Conservation (phyloP, 768 basidiomycete species). For the Saitozyma podzolica region DNA sequence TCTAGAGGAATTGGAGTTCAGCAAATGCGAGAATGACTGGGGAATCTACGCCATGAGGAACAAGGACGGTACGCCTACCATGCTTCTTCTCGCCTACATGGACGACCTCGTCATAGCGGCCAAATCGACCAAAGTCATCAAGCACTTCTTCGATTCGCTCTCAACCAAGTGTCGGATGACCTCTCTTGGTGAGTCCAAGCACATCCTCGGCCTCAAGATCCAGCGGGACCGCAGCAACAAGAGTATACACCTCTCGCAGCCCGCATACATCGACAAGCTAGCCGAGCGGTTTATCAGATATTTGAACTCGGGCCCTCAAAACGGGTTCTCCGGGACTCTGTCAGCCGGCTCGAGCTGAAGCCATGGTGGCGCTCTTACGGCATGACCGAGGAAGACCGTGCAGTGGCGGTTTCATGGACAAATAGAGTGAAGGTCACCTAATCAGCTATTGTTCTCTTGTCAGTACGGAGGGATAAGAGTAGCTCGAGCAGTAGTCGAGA, state of each 20-base stretch:
- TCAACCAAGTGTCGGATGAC: constrained; percentile 14
- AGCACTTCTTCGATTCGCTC: constrained; percentile 8
- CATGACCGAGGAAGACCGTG: too few species aligned
- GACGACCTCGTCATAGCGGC: constrained; percentile 26
- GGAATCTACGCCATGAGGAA: constrained; percentile 16
- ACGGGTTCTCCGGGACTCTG: too few species aligned
- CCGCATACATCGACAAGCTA: constrained; percentile 16
- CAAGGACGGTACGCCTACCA: not conserved
- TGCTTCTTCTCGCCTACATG: constrained; percentile 21
- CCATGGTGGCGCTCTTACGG: too few species aligned
- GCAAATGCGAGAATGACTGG: constrained; percentile 24
- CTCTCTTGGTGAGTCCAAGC: constrained; percentile 12
- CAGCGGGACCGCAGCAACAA: constrained; percentile 4
- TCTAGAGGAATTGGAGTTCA: constrained; percentile 19
- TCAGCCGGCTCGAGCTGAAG: too few species aligned
- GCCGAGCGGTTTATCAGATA: too few species aligned
- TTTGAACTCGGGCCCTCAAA: too few species aligned
- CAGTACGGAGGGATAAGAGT: too few species aligned
- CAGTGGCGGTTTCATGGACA: too few species aligned
- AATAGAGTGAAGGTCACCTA: too few species aligned
- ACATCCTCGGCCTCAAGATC: constrained; percentile 22
- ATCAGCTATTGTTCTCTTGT: too few species aligned
- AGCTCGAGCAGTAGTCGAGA: too few species aligned
- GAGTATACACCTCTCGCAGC: constrained; percentile 12
- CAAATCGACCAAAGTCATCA: not conserved